Conservation (phyloP, 768 basidiomycete species). For the Trichaptum fuscoviolaceum region DNA sequence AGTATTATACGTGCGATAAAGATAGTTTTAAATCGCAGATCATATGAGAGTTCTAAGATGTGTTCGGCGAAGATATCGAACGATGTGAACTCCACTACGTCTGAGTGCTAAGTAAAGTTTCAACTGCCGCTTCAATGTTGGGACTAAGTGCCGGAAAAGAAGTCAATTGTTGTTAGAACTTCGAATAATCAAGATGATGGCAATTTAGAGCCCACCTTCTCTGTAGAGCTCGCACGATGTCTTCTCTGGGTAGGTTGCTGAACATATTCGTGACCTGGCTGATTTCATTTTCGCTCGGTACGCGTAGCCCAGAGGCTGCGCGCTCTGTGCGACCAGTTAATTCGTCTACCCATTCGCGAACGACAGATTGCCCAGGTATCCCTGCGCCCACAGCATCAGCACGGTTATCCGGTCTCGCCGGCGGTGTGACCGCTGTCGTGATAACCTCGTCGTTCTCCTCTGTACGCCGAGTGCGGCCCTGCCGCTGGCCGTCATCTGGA, state of each 20-base stretch:
- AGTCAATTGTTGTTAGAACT: conserved; percentile 4
- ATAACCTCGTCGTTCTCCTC: conserved; percentile 51
- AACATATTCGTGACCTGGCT: conserved; percentile 75
- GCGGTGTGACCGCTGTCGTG: conserved; percentile 49
- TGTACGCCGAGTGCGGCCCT: conserved; percentile 12
- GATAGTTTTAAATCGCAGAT: background rate
- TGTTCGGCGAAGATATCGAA: conserved; percentile 4
- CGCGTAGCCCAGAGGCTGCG: conserved; percentile 52
- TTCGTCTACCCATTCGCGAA: conserved; percentile 78
- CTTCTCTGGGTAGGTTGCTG: conserved; percentile 68
- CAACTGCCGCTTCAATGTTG: conserved; percentile 78
- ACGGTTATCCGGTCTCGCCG: conserved; percentile 17
- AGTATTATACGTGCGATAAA: background rate
- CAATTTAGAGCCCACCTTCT: conserved; percentile 52
- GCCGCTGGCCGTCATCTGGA: conserved; percentile 43
- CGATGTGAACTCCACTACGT: conserved; percentile 17
- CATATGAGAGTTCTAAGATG: conserved; percentile 5
- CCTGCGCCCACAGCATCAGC: conserved; percentile 19
- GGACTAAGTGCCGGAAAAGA: conserved; percentile 36
- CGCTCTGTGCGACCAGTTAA: conserved; percentile 61
- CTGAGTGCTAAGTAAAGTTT: conserved; percentile 61
- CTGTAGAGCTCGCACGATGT: conserved; percentile 72
- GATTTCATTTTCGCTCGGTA: conserved; percentile 74
- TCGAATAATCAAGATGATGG: conserved; percentile 10
- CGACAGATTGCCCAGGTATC: conserved; percentile 42